Evolutionary conservation across 2,329 filamentous ascomycete species (phyloP).

Genomic region (Fusarium goolgardi): DNA sequence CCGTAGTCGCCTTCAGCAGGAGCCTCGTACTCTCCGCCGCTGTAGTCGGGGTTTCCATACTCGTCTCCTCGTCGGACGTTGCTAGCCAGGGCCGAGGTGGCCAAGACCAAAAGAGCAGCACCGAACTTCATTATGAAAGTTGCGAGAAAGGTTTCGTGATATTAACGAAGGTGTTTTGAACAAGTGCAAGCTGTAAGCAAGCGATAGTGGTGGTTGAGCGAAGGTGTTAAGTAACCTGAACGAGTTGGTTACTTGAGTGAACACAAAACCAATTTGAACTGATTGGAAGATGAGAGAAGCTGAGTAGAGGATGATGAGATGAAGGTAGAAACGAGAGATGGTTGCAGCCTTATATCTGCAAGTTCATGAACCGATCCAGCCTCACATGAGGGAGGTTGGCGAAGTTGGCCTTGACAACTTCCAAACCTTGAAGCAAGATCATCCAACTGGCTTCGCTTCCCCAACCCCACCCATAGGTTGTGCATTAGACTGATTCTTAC

Average conservation of each 20-base stretch:
- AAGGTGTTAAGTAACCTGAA: slow-evolving; percentile 49
- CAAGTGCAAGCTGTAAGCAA: slow-evolving; percentile 39
- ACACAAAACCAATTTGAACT: slow-evolving; percentile 25
- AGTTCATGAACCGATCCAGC: slow-evolving; percentile 8
- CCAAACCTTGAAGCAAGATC: slow-evolving; percentile 28
- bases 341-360: slow-evolving; percentile 44
- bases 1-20: slow-evolving; percentile 12
- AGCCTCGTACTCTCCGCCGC: slow-evolving; percentile 11
- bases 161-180: slow-evolving; percentile 36
- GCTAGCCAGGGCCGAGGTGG: slow-evolving; percentile 43
- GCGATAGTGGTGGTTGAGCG: slow-evolving; percentile 40
- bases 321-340: slow-evolving; percentile 22
- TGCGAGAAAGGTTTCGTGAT: slow-evolving; percentile 13
- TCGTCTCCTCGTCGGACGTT: slow-evolving; percentile 39
- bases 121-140: slow-evolving; percentile 45
- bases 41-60: slow-evolving; percentile 25
- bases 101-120: slow-evolving; percentile 43
- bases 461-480: slow-evolving; percentile 41
- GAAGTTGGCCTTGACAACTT: slow-evolving; percentile 39
- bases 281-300: slow-evolving; percentile 29
- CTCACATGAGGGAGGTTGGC: slow-evolving; percentile 22
- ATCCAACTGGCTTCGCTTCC: slow-evolving; percentile 29
- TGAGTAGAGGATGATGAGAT: slow-evolving; percentile 29
- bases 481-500: slow-evolving; percentile 40
- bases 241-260: slow-evolving; percentile 46